Conservation (phyloP, 805 yeast species). For the Nakazawaea ambrosiae region DNA sequence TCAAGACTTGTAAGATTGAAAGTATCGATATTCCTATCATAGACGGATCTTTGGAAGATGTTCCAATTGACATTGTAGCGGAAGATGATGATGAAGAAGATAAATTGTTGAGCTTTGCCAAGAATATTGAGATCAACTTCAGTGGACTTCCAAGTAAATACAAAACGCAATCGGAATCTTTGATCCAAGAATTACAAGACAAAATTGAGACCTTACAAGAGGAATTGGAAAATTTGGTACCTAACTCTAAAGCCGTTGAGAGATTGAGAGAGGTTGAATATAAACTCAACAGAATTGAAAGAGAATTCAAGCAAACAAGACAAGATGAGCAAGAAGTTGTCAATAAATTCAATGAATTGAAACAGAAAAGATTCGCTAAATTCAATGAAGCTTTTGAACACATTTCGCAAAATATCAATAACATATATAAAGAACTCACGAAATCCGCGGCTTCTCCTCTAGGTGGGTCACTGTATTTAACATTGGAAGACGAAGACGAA, state of each 20-base stretch:
- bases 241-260: conserved; percentile 78
- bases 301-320: conserved; percentile 57
- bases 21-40: conserved; percentile 55
- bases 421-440: conserved; percentile 81
- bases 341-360: conserved; percentile 52
- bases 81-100: conserved; percentile 25
- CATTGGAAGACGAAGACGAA: conserved; percentile 83
- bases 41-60: conserved; percentile 51
- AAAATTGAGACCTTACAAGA: conserved; percentile 26
- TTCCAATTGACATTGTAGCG: conserved; percentile 53
- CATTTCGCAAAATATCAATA: conserved; percentile 64
- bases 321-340: conserved; percentile 48
- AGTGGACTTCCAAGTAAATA: conserved; percentile 34
- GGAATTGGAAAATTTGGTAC: conserved; percentile 49
- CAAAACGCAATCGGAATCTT: conserved; percentile 21
- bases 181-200: conserved; percentile 27
- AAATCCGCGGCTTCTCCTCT: conserved; percentile 61
- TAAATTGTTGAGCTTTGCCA: conserved; percentile 24
- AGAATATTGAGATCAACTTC: conserved; percentile 52
- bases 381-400: conserved; percentile 76
- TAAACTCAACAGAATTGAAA: conserved; percentile 52
- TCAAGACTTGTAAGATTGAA: conserved; percentile 72
- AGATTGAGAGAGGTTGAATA: conserved; percentile 63
- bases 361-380: conserved; percentile 46
- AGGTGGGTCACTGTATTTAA: conserved; percentile 91